phyloP scores from a whole-genome alignment of 768 basidiomycete genomes.

The Pulveroboletus sp. region DNA sequence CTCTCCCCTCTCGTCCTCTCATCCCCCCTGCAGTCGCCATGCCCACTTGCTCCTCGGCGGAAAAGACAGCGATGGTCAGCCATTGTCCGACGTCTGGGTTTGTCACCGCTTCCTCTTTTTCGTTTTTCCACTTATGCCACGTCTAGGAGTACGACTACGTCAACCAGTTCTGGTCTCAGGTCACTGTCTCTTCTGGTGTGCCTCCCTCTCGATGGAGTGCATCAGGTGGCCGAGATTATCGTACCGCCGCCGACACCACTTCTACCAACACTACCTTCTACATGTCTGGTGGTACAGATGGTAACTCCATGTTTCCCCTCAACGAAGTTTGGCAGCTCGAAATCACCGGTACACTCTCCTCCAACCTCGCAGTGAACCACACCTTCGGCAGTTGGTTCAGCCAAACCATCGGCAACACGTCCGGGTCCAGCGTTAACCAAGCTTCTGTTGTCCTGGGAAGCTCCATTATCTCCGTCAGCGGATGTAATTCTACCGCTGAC shows the following conservation, averaged over 20 bases:
- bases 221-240: constrained; percentile 67
- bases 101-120: constrained; percentile 16
- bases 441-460: constrained; percentile 55
- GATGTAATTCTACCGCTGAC: constrained; percentile 47
- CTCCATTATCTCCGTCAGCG: constrained; percentile 53
- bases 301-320: constrained; percentile 39
- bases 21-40: constrained; percentile 49
- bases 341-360: constrained; percentile 65
- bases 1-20: constrained; percentile 13
- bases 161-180: constrained; percentile 71
- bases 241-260: constrained; percentile 28
- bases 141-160: constrained; percentile 72
- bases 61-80: constrained; percentile 45
- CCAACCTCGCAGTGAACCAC: constrained; percentile 49
- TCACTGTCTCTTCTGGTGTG: constrained; percentile 44
- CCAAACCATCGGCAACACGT: constrained; percentile 36
- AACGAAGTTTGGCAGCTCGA: constrained; percentile 70
- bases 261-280: constrained; percentile 66
- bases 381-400: constrained; percentile 58
- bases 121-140: constrained; percentile 4
- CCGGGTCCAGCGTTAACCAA: constrained; percentile 36
- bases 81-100: constrained; percentile 74
- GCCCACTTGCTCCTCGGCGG: constrained; percentile 76
- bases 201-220: constrained; percentile 69
- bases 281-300: constrained; percentile 66